A percentile compares a stretch with the other conserved stretches of the same genome.
These are phyloP conservation scores for Tetragonia tetragonoides DNA, from an alignment of 148 eudicot genomes.

Conservation along the genomic window DNA sequence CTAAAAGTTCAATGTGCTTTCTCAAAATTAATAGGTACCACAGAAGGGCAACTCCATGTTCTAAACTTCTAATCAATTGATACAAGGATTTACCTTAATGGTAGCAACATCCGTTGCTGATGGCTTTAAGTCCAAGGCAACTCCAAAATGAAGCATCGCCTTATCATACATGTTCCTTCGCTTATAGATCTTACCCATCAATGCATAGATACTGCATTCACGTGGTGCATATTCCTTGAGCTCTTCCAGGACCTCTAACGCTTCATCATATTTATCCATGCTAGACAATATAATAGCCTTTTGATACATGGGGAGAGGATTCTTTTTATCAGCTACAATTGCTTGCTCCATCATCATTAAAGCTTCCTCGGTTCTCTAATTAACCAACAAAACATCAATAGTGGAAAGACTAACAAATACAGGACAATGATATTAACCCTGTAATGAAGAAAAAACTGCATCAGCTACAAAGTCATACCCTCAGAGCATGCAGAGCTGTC, in stretches of 20 bases:
- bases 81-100: slow-evolving; percentile 61
- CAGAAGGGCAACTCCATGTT: not conserved
- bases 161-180: slow-evolving; percentile 66
- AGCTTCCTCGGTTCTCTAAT: slow-evolving; percentile 80
- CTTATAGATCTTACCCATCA: slow-evolving; percentile 95
- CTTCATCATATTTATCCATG: slow-evolving; percentile 75
- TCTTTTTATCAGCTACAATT: slow-evolving; percentile 81
- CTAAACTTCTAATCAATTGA: not conserved
- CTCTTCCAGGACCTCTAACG: slow-evolving; percentile 84
- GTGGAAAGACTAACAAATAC: not conserved
- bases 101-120: slow-evolving; percentile 95
- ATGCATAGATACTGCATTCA: slow-evolving; percentile 91
- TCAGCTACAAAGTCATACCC: slow-evolving; percentile 41
- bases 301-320: slow-evolving; percentile 94
- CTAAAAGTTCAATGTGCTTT: not conserved
- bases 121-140: slow-evolving; percentile 94
- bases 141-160: slow-evolving; percentile 98
- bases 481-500: slow-evolving; percentile 84
- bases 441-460: not conserved
- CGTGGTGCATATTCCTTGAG: slow-evolving; percentile 93
- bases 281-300: slow-evolving; percentile 80
- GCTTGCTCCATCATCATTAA: slow-evolving; percentile 88
- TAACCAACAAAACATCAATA: slow-evolving; percentile 8
- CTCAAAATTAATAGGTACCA: not conserved
- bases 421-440: not conserved